Evolutionary conservation across 257 asterid genomes (phyloP).

Genomic region (Lycium barbarum): DNA sequence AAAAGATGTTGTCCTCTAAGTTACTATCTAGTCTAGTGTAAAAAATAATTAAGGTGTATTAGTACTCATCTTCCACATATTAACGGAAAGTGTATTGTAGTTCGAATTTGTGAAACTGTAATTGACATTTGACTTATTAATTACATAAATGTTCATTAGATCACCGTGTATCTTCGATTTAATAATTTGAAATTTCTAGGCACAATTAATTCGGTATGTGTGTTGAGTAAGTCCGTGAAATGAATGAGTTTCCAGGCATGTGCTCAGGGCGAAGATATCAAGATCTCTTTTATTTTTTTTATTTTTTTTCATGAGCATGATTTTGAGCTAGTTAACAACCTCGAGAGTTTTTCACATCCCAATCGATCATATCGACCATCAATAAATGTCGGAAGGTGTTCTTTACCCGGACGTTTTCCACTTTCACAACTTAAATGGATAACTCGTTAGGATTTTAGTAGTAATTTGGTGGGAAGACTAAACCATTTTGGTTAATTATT

Average conservation of each 20-base stretch:
- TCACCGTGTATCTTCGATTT: background rate
- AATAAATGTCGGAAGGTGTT: background rate
- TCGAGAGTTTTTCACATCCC: background rate
- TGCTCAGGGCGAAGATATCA: background rate
- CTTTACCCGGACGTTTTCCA: background rate
- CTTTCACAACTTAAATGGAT: background rate
- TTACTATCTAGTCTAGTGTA: background rate
- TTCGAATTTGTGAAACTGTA: background rate
- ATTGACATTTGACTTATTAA: background rate
- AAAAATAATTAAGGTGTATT: background rate
- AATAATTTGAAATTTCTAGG: too few species aligned
- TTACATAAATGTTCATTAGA: background rate
- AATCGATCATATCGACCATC: background rate
- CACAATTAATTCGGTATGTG: background rate
- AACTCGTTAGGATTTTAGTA: constrained; percentile 21
- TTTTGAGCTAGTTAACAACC: background rate
- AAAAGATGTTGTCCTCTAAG: background rate
- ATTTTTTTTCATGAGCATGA: background rate
- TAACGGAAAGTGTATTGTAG: background rate
- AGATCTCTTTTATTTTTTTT: too few species aligned
- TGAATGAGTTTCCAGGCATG: background rate
- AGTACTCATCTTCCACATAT: background rate
- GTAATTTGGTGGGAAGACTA: background rate
- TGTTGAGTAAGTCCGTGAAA: background rate
- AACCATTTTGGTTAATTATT: constrained; percentile 23